Evolutionary conservation across 2,329 filamentous ascomycete species (phyloP).

Genomic region (Penicillium sp.): DNA sequence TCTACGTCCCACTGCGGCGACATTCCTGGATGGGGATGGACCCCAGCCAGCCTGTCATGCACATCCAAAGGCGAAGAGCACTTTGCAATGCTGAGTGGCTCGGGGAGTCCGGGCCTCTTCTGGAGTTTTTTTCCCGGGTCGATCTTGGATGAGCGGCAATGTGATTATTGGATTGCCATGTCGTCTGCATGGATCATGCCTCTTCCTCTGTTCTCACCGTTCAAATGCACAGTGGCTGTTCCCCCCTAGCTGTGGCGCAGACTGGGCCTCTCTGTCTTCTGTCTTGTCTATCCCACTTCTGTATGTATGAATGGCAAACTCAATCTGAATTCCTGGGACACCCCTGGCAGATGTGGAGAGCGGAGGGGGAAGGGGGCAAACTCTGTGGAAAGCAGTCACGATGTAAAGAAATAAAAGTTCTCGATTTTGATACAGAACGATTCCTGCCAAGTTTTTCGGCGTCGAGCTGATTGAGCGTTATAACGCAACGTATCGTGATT

Average conservation of each 20-base stretch:
- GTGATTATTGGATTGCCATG: slow-evolving; percentile 18
- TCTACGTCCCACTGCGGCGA: slow-evolving; percentile 7
- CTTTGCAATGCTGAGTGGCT: slow-evolving; percentile 24
- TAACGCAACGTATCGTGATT: slow-evolving; percentile 11
- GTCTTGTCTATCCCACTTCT: background rate
- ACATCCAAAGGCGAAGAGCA: slow-evolving; percentile 12
- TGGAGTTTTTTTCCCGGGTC: slow-evolving; percentile 14
- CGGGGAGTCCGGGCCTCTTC: slow-evolving; percentile 19
- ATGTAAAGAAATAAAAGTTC: slow-evolving; percentile 9
- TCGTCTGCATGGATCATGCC: slow-evolving; percentile 22
- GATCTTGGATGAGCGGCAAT: slow-evolving; percentile 19
- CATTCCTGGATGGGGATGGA: background rate
- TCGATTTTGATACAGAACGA: slow-evolving; percentile 5
- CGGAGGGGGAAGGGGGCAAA: background rate
- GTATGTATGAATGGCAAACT: slow-evolving; percentile 12
- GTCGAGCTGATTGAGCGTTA: slow-evolving; percentile 11
- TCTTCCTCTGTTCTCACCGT: slow-evolving; percentile 14
- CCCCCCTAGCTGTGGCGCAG: slow-evolving; percentile 20
- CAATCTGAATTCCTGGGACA: slow-evolving; percentile 14
- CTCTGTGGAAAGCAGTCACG: background rate
- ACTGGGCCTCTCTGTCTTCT: background rate
- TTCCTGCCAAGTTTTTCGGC: slow-evolving; percentile 3
- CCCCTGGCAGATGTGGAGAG: slow-evolving; percentile 16
- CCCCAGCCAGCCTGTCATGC: slow-evolving; percentile 18
- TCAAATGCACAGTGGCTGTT: slow-evolving; percentile 8